Evolutionary conservation across 1,284 basidiomycete genomes (phyloP).

Genomic region (Trametes hirsuta): DNA sequence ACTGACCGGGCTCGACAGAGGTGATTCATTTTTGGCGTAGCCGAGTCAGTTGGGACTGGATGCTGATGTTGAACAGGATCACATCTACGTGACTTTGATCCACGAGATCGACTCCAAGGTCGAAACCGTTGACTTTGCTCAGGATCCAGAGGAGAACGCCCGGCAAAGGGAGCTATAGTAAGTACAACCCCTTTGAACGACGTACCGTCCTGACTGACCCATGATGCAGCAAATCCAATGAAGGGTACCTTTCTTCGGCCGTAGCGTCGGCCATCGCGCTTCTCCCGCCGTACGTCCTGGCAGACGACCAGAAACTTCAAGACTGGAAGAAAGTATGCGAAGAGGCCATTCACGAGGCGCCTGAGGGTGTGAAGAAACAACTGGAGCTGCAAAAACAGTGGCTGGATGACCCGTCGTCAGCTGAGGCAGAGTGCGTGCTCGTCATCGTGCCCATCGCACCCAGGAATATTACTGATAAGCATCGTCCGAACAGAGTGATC

Average conservation of each 20-base stretch:
- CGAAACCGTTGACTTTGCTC: constrained; percentile 11
- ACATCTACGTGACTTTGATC: constrained; percentile 6
- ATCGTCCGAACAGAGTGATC: background rate
- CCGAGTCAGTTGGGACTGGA: too few relatives aligned
- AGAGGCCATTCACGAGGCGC: background rate
- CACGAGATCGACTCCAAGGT: constrained; percentile 12
- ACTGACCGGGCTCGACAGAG: background rate
- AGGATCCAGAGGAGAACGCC: constrained; percentile 5
- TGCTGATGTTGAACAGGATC: constrained; percentile 4
- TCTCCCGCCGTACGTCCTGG: constrained; percentile 5
- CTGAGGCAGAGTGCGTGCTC: constrained; percentile 11
- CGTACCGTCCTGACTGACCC: background rate
- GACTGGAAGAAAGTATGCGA: constrained; percentile 1
- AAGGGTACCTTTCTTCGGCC: constrained; percentile 11
- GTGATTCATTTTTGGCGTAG: background rate
- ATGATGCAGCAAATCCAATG: background rate
- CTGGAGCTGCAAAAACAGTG: constrained; percentile 12
- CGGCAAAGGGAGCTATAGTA: constrained; percentile 13
- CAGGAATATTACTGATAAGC: background rate
- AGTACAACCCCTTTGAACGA: background rate
- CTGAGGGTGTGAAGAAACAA: constrained; percentile 5
- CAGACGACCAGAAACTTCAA: background rate
- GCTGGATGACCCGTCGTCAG: constrained; percentile 8
- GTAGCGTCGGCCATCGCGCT: constrained; percentile 1
- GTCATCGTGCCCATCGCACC: too few relatives aligned